A percentile compares a stretch with the other conserved stretches of the same genome.
phyloP scores from a whole-genome alignment of 1,284 basidiomycete genomes.

The Melanopsichium pennsylvanicum region DNA sequence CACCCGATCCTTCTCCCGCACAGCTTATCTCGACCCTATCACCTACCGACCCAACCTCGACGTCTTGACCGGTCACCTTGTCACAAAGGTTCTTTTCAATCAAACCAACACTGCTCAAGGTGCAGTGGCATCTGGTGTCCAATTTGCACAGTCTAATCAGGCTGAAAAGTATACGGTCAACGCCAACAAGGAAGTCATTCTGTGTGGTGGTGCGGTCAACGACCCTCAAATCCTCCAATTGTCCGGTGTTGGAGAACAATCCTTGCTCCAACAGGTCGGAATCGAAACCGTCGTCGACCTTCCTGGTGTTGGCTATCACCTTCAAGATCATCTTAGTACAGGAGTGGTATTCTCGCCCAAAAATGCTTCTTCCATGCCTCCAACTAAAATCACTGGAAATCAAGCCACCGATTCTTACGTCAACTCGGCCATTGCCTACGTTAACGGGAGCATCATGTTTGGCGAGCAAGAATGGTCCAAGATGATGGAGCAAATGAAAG shows the following conservation, averaged over 20 bases:
- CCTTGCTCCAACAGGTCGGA: conserved; percentile 69
- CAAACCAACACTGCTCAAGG: conserved; percentile 66
- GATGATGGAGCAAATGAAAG: conserved; percentile 31
- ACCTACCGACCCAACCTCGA: conserved; percentile 73
- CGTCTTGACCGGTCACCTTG: conserved; percentile 72
- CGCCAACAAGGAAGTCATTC: conserved; percentile 67
- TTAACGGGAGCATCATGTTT: conserved; percentile 71
- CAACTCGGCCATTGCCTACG: conserved; percentile 76
- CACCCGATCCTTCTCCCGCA: conserved; percentile 75
- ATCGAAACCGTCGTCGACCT: conserved; percentile 59
- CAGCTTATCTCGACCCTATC: conserved; percentile 75
- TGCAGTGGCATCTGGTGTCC: conserved; percentile 70
- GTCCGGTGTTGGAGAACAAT: conserved; percentile 69
- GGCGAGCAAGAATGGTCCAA: conserved; percentile 56
- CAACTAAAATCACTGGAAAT: conserved; percentile 51
- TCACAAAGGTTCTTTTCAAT: conserved; percentile 74
- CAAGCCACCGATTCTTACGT: conserved; percentile 72
- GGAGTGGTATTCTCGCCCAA: conserved; percentile 18
- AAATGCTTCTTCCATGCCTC: conserved; percentile 65
- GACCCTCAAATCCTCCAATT: conserved; percentile 68
- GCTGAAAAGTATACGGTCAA: conserved; percentile 46
- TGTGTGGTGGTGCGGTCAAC: conserved; percentile 67
- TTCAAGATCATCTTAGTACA: conserved; percentile 65
- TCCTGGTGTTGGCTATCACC: conserved; percentile 65
- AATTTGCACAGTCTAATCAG: conserved; percentile 54